Evolutionary conservation across 495 filamentous ascomycete genomes (phyloP).

Genomic region (Parmelia sp.): DNA sequence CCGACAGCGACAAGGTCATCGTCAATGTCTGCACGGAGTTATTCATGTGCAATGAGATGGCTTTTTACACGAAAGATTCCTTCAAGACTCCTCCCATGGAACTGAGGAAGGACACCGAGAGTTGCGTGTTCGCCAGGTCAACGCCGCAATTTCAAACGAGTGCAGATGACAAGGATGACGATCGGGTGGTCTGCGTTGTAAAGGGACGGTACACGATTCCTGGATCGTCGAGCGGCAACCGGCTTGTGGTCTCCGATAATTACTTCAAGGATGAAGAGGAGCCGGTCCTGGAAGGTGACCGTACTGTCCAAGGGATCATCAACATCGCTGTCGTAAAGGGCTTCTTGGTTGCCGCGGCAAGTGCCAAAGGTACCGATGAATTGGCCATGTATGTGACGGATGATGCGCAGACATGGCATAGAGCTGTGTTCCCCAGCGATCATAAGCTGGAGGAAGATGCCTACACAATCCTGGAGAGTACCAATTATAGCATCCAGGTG

Average conservation of each 20-base stretch:
- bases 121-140: constrained; percentile 78
- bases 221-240: constrained; percentile 57
- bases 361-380: constrained; percentile 73
- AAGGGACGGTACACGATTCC: constrained; percentile 51
- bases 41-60: constrained; percentile 37
- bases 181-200: constrained; percentile 74
- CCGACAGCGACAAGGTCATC: constrained; percentile 72
- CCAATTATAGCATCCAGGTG: constrained; percentile 93
- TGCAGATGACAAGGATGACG: constrained; percentile 48
- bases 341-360: constrained; percentile 76
- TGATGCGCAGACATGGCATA: constrained; percentile 79
- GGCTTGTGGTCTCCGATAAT: constrained; percentile 70
- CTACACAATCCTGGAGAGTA: constrained; percentile 90
- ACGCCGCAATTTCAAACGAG: constrained; percentile 65
- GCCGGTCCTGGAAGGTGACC: constrained; percentile 64
- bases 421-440: constrained; percentile 76
- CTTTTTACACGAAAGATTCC: constrained; percentile 77
- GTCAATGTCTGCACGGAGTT: constrained; percentile 60
- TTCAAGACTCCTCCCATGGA: constrained; percentile 56
- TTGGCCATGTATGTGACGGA: constrained; percentile 79
- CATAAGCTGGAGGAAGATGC: constrained; percentile 77
- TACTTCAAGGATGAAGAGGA: constrained; percentile 63
- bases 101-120: constrained; percentile 56
- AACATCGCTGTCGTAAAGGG: constrained; percentile 74
- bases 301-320: constrained; percentile 65